phyloP scores from a whole-genome alignment of 2,329 filamentous ascomycete species.

The Ascochyta viciae-villosae region DNA sequence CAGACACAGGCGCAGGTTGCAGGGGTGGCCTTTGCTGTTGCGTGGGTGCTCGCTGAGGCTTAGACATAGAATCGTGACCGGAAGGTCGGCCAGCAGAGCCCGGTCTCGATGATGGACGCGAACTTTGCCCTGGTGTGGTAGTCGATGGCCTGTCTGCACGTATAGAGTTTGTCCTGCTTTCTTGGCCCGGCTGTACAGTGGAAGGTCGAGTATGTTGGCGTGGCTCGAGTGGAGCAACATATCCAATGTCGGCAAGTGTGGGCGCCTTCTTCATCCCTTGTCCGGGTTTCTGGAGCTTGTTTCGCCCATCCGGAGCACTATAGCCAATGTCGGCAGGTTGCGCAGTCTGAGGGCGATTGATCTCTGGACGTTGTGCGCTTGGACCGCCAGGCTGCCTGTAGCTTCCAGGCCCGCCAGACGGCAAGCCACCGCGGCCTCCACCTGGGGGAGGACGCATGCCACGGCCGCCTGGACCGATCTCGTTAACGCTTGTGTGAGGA shows the following conservation, averaged over 20 bases:
- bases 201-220: conserved; percentile 47
- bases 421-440: conserved; percentile 38
- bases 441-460: conserved; percentile 39
- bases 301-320: conserved; percentile 53
- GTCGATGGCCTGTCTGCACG: conserved; percentile 37
- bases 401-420: conserved; percentile 40
- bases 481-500: conserved; percentile 47
- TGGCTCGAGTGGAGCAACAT: conserved; percentile 45
- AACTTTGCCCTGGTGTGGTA: conserved; percentile 24
- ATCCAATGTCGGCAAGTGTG: conserved; percentile 48
- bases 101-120: conserved; percentile 32
- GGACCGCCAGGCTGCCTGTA: conserved; percentile 50
- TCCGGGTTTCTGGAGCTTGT: conserved; percentile 51
- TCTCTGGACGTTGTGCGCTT: conserved; percentile 46
- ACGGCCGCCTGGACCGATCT: conserved; percentile 41
- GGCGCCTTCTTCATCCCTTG: conserved; percentile 41
- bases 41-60: conserved; percentile 30
- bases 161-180: conserved; percentile 36
- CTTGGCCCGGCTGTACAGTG: conserved; percentile 44
- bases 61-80: conserved; percentile 34
- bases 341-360: conserved; percentile 49
- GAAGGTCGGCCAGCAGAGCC: conserved; percentile 41
- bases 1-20: conserved; percentile 21
- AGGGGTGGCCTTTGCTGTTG: conserved; percentile 30
- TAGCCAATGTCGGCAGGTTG: conserved; percentile 53